Evolutionary conservation across 2,329 filamentous ascomycete genomes (phyloP).

Genomic region (Pestalotiopsis sp.): DNA sequence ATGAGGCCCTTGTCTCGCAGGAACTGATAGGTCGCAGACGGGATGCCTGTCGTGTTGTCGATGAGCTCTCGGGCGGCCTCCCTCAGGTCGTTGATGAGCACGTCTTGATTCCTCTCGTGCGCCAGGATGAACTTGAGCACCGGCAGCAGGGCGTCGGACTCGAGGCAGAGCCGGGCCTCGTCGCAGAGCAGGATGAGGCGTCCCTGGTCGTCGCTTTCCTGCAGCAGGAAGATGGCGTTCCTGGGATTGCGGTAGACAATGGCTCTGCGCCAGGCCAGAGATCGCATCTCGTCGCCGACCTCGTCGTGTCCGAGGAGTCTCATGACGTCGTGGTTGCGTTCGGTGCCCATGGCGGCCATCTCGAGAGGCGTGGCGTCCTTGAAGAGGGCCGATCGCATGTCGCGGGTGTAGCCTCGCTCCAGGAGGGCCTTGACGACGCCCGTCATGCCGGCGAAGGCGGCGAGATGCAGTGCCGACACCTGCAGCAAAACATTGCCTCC

Average conservation of each 20-base stretch:
- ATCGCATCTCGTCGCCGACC: too few species aligned
- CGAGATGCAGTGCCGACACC: neutral
- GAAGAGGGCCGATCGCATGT: neutral
- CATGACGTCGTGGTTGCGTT: neutral
- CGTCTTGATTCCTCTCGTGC: neutral
- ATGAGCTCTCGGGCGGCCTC: neutral
- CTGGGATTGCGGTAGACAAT: neutral
- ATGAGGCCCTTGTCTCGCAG: too few species aligned
- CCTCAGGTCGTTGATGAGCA: too few species aligned
- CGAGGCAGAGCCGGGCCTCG: neutral
- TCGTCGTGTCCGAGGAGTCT: neutral
- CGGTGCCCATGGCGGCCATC: neutral
- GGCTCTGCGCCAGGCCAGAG: neutral
- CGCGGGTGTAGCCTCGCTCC: neutral
- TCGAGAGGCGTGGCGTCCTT: neutral
- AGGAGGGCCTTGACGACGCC: constrained; percentile 5
- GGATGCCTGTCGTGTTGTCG: neutral
- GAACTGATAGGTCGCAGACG: neutral
- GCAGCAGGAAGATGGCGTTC: constrained; percentile 2
- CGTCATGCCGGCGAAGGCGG: constrained; percentile 5
- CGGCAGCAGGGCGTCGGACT: constrained; percentile 1
- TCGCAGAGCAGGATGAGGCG: neutral
- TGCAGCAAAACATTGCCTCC: neutral
- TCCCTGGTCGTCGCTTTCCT: neutral
- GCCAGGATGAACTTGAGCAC: constrained; percentile 1